Conservation (phyloP, 2,329 filamentous ascomycete species). For the Setomelanomma holmii region DNA sequence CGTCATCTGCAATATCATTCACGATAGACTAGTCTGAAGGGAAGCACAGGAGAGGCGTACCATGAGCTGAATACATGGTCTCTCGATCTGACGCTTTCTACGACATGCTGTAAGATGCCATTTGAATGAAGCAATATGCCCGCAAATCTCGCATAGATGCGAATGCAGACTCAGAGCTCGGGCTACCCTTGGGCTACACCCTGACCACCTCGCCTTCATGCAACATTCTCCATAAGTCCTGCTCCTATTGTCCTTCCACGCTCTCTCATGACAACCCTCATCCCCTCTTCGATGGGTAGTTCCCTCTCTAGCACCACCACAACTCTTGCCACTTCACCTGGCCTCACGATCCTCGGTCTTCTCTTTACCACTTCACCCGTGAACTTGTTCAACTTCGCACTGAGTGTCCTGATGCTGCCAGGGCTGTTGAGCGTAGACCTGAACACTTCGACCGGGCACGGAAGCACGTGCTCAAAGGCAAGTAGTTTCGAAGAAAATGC, state of each 20-base stretch:
- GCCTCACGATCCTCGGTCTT: conserved; percentile 83
- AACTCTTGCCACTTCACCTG: conserved; percentile 78
- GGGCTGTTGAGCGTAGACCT: conserved; percentile 81
- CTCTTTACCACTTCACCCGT: conserved; percentile 80
- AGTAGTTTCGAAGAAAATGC: conserved; percentile 83
- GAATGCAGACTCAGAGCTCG: no score
- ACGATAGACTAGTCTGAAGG: no score
- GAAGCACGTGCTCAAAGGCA: conserved; percentile 87
- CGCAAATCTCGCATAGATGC: no score
- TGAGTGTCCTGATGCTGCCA: conserved; percentile 74
- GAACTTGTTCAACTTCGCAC: conserved; percentile 78
- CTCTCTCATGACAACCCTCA: conserved; percentile 79
- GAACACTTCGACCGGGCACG: conserved; percentile 89
- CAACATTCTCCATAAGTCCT: conserved; percentile 73
- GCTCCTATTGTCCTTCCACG: conserved; percentile 87
- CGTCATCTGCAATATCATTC: no score
- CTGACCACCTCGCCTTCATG: conserved; percentile 13
- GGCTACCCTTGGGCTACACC: no score
- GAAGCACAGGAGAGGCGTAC: no score
- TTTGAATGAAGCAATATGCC: no score
- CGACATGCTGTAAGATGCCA: no score
- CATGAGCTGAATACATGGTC: no score
- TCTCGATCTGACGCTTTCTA: no score
- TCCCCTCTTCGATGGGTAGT: conserved; percentile 80
- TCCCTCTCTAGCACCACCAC: conserved; percentile 75